phyloP scores from a whole-genome alignment of 2,329 filamentous ascomycete genomes.

The Pseudogymnoascus sp. region DNA sequence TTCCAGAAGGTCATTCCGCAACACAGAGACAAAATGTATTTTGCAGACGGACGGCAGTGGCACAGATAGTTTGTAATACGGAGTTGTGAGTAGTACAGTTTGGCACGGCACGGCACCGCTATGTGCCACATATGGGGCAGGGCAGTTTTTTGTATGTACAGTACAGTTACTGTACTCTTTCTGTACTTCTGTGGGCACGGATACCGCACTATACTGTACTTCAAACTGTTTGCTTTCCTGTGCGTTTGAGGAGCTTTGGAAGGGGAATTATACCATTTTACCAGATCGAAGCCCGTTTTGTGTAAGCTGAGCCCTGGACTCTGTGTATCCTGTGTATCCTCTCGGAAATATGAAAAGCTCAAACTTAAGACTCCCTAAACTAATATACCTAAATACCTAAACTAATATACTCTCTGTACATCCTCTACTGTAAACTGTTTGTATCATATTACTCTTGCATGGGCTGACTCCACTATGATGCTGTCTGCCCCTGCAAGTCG shows the following conservation, averaged over 20 bases:
- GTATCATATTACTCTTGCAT: slow-evolving; percentile 8
- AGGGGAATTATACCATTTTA: neutral
- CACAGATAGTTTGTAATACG: neutral
- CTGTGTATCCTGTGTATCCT: neutral
- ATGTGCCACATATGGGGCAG: neutral
- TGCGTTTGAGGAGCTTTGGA: neutral
- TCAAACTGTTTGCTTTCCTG: neutral
- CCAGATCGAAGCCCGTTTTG: slow-evolving; percentile 1
- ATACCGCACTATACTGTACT: neutral
- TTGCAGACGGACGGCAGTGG: neutral
- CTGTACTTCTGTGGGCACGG: neutral
- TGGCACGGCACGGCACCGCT: neutral
- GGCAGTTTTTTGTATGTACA: neutral
- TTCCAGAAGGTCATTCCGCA: slow-evolving; percentile 5
- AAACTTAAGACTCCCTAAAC: neutral
- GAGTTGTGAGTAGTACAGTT: slow-evolving; percentile 4
- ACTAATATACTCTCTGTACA: slow-evolving; percentile 4
- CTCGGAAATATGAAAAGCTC: neutral
- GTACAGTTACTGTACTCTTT: no score
- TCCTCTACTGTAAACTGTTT: slow-evolving; percentile 7
- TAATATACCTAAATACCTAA: no score
- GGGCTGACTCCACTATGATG: slow-evolving; percentile 5
- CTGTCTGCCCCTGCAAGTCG: slow-evolving; percentile 6
- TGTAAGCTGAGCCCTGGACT: neutral
- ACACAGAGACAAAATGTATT: neutral